Conservation (phyloP, 1,139 yeast genomes). For the Pichia sp. region DNA sequence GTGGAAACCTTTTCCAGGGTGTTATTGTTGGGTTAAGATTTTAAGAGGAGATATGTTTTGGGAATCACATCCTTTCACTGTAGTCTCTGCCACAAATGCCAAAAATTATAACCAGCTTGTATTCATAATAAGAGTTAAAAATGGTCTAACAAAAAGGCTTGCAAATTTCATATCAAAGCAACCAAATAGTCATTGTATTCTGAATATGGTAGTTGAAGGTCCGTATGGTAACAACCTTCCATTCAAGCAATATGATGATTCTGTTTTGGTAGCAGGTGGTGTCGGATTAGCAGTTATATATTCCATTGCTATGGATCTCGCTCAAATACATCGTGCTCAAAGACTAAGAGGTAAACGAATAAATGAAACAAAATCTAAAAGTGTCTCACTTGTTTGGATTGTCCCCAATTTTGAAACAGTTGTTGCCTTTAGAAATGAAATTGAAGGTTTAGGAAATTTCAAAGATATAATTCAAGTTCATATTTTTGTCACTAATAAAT, state of each 20-base stretch:
- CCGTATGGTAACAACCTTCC: conserved; percentile 35
- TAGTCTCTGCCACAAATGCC: conserved; percentile 28
- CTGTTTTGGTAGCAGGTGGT: conserved; percentile 36
- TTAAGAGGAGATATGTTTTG: conserved; percentile 39
- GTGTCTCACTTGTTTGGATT: conserved; percentile 27
- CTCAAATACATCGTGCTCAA: conserved; percentile 28
- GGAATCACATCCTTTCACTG: conserved; percentile 55
- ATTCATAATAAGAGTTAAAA: conserved; percentile 32
- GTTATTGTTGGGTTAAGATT: conserved; percentile 33
- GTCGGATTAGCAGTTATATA: conserved; percentile 35
- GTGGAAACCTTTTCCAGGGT: conserved; percentile 37
- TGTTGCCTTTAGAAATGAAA: conserved; percentile 26
- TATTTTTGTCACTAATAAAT: conserved; percentile 23
- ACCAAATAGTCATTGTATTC: conserved; percentile 23
- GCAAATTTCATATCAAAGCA: conserved; percentile 26
- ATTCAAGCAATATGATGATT: conserved; percentile 30
- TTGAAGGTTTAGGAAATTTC: conserved; percentile 22
- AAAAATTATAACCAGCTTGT: conserved; percentile 31
- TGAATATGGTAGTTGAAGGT: conserved; percentile 34
- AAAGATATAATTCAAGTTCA: conserved; percentile 22
- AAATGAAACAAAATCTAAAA: conserved; percentile 10
- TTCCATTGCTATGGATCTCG: conserved; percentile 32
- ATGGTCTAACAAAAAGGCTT: conserved; percentile 31
- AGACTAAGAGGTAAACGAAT: conserved; percentile 20
- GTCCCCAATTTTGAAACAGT: conserved; percentile 29